These are phyloP conservation scores for Yueomyces sp. DNA, from an alignment of 1,139 yeast species.

Conservation along the genomic window DNA sequence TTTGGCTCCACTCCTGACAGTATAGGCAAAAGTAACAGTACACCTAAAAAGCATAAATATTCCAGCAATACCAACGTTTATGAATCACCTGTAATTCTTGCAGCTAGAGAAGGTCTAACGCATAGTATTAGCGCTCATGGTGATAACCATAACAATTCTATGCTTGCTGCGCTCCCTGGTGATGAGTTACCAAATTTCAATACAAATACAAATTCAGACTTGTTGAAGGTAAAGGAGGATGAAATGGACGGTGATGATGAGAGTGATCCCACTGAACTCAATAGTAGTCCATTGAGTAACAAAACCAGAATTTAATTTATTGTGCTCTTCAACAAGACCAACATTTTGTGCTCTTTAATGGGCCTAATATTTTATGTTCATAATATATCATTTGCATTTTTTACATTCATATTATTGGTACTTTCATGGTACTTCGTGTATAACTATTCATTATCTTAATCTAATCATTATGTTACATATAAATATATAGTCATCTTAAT, in stretches of 20 bases:
- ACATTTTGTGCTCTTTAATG: too few relatives aligned
- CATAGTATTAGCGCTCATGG: not conserved
- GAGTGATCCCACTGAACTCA: constrained; percentile 2
- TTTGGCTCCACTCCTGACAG: constrained; percentile 6
- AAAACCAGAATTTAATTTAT: constrained; percentile 1
- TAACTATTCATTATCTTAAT: too few relatives aligned
- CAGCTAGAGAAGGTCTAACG: not conserved
- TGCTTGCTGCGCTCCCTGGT: too few relatives aligned
- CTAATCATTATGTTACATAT: too few relatives aligned
- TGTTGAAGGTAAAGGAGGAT: not conserved
- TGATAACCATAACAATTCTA: not conserved
- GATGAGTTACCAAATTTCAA: too few relatives aligned
- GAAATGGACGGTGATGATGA: not conserved
- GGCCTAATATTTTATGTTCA: too few relatives aligned
- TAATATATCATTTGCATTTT: too few relatives aligned
- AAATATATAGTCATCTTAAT: too few relatives aligned
- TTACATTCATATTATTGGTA: too few relatives aligned
- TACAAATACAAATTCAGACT: too few relatives aligned
- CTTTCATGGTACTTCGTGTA: too few relatives aligned
- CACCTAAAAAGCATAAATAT: constrained; percentile 14
- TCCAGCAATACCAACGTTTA: not conserved
- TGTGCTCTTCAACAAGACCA: too few relatives aligned
- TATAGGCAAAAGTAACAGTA: not conserved
- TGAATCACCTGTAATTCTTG: constrained; percentile 1
- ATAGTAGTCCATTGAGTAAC: constrained; percentile 2